Evolutionary conservation across 139 green algal genomes (phyloP).

Genomic region (Zygnema circumcarinatum): DNA sequence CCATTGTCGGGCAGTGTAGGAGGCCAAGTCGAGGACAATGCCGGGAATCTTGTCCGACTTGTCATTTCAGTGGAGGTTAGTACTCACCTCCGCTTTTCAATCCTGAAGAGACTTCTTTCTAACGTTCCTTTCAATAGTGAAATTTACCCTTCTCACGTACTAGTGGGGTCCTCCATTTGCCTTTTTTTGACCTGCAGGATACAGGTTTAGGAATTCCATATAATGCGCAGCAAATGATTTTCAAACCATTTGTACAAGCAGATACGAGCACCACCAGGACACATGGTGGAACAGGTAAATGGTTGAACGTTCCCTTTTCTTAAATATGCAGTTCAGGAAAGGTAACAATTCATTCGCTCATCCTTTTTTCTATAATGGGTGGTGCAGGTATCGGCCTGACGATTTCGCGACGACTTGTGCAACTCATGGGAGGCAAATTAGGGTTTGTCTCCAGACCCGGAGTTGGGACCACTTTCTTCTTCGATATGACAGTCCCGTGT

Average conservation of each 20-base stretch:
- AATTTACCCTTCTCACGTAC: too few species aligned
- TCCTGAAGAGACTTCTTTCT: too few species aligned
- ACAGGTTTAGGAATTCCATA: slow-evolving; percentile 39
- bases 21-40: not conserved
- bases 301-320: too few species aligned
- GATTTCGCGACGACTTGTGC: slow-evolving; percentile 32
- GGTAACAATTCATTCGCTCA: too few species aligned
- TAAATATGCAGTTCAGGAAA: too few species aligned
- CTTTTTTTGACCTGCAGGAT: not conserved
- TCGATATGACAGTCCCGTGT: slow-evolving; percentile 35
- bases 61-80: slow-evolving; percentile 30
- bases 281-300: slow-evolving; percentile 42
- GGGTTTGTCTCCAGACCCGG: slow-evolving; percentile 21
- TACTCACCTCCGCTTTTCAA: not conserved
- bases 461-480: slow-evolving; percentile 59
- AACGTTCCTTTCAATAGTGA: too few species aligned
- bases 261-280: slow-evolving; percentile 45
- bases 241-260: slow-evolving; percentile 50
- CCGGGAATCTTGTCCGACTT: slow-evolving; percentile 5
- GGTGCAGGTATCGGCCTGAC: slow-evolving; percentile 39
- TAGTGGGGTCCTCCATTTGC: too few species aligned
- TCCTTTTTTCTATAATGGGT: too few species aligned
- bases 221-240: slow-evolving; percentile 17
- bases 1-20: not conserved
- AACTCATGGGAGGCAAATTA: slow-evolving; percentile 51